Conservation (phyloP, 192 early-diverging fungal species). For the Backusella psychrophila region DNA sequence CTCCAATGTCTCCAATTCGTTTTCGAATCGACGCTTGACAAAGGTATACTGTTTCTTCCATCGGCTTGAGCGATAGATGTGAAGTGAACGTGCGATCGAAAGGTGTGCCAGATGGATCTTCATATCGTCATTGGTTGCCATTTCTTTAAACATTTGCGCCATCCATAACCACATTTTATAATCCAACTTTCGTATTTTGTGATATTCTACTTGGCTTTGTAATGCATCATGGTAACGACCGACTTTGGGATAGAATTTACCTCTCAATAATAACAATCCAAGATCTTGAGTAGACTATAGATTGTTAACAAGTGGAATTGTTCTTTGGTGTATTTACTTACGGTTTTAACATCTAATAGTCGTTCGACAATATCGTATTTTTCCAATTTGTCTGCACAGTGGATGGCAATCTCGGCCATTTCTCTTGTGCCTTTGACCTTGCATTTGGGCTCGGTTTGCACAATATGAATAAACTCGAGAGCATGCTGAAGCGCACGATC, state of each 20-base stretch:
- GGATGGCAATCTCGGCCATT: constrained; percentile 45
- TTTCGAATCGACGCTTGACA: constrained; percentile 2
- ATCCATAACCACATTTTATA: constrained; percentile 27
- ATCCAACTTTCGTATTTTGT: constrained; percentile 16
- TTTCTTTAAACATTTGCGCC: constrained; percentile 13
- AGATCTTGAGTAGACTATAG: constrained; percentile 16
- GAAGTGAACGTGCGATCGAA: constrained; percentile 11
- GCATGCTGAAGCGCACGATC: constrained; percentile 15
- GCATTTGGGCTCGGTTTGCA: constrained; percentile 18
- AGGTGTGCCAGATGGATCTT: constrained; percentile 19
- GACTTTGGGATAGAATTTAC: constrained; percentile 18
- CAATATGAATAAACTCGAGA: constrained; percentile 17
- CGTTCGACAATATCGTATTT: constrained; percentile 10
- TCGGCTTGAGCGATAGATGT: constrained; percentile 9
- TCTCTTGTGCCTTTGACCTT: constrained; percentile 41
- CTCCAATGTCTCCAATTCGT: constrained; percentile 1
- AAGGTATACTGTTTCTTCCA: constrained; percentile 4
- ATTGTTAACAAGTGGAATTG: background rate
- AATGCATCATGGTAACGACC: constrained; percentile 18
- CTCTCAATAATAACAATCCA: constrained; percentile 16
- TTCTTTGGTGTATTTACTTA: constrained; percentile 5
- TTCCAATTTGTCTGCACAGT: constrained; percentile 33
- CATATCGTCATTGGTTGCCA: background rate
- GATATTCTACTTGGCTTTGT: constrained; percentile 12
- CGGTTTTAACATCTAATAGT: constrained; percentile 19